Conservation (phyloP, 129 eudicot species). For the Flaveria robusta region DNA sequence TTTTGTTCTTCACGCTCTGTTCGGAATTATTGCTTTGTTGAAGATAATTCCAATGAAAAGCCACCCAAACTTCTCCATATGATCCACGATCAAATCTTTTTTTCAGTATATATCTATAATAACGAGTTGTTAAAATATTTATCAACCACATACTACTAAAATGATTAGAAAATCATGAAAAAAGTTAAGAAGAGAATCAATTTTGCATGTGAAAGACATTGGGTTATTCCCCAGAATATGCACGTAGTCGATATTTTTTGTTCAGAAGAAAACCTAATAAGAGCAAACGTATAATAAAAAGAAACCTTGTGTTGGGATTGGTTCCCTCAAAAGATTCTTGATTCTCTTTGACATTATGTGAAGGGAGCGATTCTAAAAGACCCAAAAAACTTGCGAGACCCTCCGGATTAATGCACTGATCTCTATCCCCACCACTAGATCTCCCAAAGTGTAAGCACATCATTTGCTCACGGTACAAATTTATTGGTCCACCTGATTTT, state of each 20-base stretch:
- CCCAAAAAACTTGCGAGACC: conserved; percentile 82
- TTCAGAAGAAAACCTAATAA: conserved; percentile 1
- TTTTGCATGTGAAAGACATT: neutral
- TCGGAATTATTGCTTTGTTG: conserved; percentile 39
- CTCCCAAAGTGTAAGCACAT: conserved; percentile 65
- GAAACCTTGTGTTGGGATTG: conserved; percentile 67
- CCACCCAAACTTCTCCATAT: conserved; percentile 99
- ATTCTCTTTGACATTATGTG: conserved; percentile 49
- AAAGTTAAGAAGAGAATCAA: neutral
- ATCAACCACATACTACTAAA: conserved; percentile 12
- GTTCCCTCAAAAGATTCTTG: conserved; percentile 55
- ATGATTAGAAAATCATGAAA: neutral
- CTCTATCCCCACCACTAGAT: conserved; percentile 55
- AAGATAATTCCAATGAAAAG: conserved; percentile 81
- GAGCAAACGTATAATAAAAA: neutral
- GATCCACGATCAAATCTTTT: conserved; percentile 94
- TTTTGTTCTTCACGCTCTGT: conserved; percentile 31
- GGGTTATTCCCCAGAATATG: neutral
- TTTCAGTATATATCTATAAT: conserved; percentile 72
- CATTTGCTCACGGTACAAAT: conserved; percentile 61
- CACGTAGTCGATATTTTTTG: neutral
- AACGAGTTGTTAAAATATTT: neutral
- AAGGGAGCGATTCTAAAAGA: conserved; percentile 81
- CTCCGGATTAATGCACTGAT: conserved; percentile 71
- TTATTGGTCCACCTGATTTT: conserved; percentile 60